A percentile compares a stretch with the other conserved stretches of the same genome.
phyloP scores from a whole-genome alignment of 345 rosid species.

The Draba incana region DNA sequence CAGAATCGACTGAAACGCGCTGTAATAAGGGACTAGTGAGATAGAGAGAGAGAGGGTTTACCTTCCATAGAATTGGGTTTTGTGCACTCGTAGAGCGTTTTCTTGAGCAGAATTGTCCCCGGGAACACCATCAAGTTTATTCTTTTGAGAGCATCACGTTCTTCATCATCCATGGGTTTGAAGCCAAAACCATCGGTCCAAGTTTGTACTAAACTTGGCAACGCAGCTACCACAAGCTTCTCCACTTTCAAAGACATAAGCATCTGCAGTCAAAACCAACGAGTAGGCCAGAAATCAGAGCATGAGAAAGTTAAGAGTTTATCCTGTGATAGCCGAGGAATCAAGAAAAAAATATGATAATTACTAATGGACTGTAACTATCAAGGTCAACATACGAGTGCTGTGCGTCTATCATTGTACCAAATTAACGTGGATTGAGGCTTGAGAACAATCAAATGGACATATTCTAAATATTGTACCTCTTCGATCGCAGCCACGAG shows the following conservation, averaged over 20 bases:
- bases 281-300: not conserved
- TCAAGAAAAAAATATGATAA: not conserved
- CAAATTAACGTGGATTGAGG: slow-evolving; percentile 13
- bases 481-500: slow-evolving; percentile 81
- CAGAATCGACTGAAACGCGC: not conserved
- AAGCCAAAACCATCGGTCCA: slow-evolving; percentile 93
- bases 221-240: slow-evolving; percentile 85
- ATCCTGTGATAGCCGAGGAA: slow-evolving; percentile 4
- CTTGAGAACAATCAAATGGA: slow-evolving; percentile 12
- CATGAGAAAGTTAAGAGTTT: not conserved
- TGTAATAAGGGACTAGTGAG: not conserved
- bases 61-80: slow-evolving; percentile 46
- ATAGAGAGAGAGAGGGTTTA: slow-evolving; percentile 16
- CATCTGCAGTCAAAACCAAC: slow-evolving; percentile 54
- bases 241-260: slow-evolving; percentile 77
- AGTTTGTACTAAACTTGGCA: slow-evolving; percentile 79
- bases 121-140: slow-evolving; percentile 91
- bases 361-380: not conserved
- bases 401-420: not conserved
- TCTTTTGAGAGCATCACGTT: slow-evolving; percentile 58
- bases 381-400: slow-evolving; percentile 5
- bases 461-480: slow-evolving; percentile 47
- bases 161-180: slow-evolving; percentile 54
- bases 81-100: slow-evolving; percentile 47
- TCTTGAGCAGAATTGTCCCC: slow-evolving; percentile 70